Evolutionary conservation across 2,329 filamentous ascomycete genomes (phyloP), one percentile per base, ranked within the genome.

Genomic region (Hawksworthiomyces lignivorus): DNA sequence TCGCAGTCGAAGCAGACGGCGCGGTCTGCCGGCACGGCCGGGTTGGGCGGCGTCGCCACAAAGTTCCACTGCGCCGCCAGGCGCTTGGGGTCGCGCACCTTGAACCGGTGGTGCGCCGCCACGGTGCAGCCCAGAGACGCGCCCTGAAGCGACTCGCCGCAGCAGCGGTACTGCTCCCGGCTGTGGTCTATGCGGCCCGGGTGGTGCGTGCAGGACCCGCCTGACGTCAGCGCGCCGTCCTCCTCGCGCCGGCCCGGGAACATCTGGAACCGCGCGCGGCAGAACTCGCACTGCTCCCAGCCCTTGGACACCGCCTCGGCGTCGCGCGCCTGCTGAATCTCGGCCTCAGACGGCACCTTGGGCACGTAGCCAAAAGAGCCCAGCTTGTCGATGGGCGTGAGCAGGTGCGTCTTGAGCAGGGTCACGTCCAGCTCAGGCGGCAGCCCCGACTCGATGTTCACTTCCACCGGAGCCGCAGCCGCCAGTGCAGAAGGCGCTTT

Each of bases 1-100:
- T 98, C 92, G 55, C 92, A 97, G 59, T 98, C 92, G 54, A 98
- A 90, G 49, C 80, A 84, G 10, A 97, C 79, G 3, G 84, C 86
- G 27, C 75, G 75, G 39, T 73, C 65, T 2, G 61, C 54, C 0
- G 68, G 64, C 2, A 66, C 69, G 3, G 63, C 53, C 2, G 66
- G 59, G 50, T 87, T 88, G 11, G 70, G 62, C 0, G 89, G 89
- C 0, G 92, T 97, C 47, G 77, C 63, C 43, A 78, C 73, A 58
- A 94, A 98, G 39, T 90, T 88, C 53, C 94, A 72, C 4, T 90
- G 65, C 1, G 80, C 67, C 0, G 88, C 87, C 20, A 98, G 70
- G 18, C 88, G 73, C 49, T 86, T 87, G 1, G 78, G 66, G 45
- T 89, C 82, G 0, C 74, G 80, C 9, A 84, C 77, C 58, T 94